A percentile compares a stretch with the other conserved stretches of the same genome.
These are phyloP conservation scores for Corchorus olitorius DNA, from an alignment of 345 rosid genomes.

Conservation along the genomic window DNA sequence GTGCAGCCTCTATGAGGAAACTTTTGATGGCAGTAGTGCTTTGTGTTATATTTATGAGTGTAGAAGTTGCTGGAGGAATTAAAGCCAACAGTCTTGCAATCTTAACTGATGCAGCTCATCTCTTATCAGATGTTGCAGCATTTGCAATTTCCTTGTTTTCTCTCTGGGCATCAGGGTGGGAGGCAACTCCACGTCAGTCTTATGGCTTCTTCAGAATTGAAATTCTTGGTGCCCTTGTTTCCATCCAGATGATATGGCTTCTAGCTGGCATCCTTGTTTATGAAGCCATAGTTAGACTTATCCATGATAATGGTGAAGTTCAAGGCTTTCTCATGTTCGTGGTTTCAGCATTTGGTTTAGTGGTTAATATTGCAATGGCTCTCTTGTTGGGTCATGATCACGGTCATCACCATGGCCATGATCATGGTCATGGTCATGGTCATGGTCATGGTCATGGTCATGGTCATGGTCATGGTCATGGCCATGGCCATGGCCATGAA, in stretches of 20 bases:
- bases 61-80: slow-evolving; percentile 69
- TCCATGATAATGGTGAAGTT: slow-evolving; percentile 54
- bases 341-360: slow-evolving; percentile 62
- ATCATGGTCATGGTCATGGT: slow-evolving; percentile 27
- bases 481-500: slow-evolving; percentile 29
- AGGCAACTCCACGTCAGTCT: slow-evolving; percentile 65
- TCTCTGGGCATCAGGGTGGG: slow-evolving; percentile 75
- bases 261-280: slow-evolving; percentile 71
- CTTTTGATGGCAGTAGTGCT: slow-evolving; percentile 55
- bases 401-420: slow-evolving; percentile 40
- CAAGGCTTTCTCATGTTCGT: slow-evolving; percentile 63
- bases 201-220: slow-evolving; percentile 70
- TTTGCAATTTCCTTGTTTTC: slow-evolving; percentile 71
- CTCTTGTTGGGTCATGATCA: slow-evolving; percentile 61
- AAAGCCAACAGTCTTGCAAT: slow-evolving; percentile 76
- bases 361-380: slow-evolving; percentile 64
- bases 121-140: slow-evolving; percentile 67
- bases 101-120: slow-evolving; percentile 71
- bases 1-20: slow-evolving; percentile 52
- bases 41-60: slow-evolving; percentile 59
- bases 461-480: slow-evolving; percentile 27
- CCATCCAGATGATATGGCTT: slow-evolving; percentile 74
- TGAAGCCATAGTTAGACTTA: slow-evolving; percentile 61
- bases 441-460: slow-evolving; percentile 31
- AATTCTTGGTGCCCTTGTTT: slow-evolving; percentile 64